A percentile compares a stretch with the other conserved stretches of the same genome.
These are phyloP conservation scores for Mycotypha africana DNA, from an alignment of 371 early-diverging fungal genomes.

Conservation along the genomic window DNA sequence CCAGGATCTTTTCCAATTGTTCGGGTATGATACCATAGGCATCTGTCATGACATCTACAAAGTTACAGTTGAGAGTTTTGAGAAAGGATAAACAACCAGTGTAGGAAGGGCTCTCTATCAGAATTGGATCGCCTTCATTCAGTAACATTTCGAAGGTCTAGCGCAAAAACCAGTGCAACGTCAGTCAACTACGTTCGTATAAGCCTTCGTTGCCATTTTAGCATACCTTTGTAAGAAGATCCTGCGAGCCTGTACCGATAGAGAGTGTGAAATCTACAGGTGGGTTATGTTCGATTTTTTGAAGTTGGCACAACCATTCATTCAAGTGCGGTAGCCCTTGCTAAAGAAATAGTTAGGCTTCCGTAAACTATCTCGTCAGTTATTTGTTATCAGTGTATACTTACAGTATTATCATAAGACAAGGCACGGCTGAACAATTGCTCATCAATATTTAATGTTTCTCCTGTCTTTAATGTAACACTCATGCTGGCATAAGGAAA, in stretches of 20 bases:
- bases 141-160: constrained; percentile 73
- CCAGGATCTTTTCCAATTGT: constrained; percentile 40
- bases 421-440: constrained; percentile 38
- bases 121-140: constrained; percentile 53
- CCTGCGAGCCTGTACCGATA: constrained; percentile 74
- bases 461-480: constrained; percentile 59
- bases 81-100: constrained; percentile 71
- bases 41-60: constrained; percentile 57
- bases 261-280: constrained; percentile 55
- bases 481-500: constrained; percentile 67
- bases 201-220: background rate
- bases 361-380: background rate
- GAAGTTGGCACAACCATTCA: constrained; percentile 61
- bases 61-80: constrained; percentile 56
- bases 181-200: background rate
- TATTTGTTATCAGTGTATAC: constrained; percentile 2
- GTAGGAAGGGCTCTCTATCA: constrained; percentile 76
- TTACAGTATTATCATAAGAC: constrained; percentile 57
- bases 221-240: constrained; percentile 61
- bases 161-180: background rate
- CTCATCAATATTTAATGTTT: constrained; percentile 41
- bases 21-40: constrained; percentile 49
- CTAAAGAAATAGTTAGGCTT: constrained; percentile 26
- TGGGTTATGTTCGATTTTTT: constrained; percentile 55
- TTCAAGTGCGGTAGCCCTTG: constrained; percentile 60